These are phyloP conservation scores for Trichocladium uniseriatum DNA, from an alignment of 495 filamentous ascomycete species.

Conservation along the genomic window DNA sequence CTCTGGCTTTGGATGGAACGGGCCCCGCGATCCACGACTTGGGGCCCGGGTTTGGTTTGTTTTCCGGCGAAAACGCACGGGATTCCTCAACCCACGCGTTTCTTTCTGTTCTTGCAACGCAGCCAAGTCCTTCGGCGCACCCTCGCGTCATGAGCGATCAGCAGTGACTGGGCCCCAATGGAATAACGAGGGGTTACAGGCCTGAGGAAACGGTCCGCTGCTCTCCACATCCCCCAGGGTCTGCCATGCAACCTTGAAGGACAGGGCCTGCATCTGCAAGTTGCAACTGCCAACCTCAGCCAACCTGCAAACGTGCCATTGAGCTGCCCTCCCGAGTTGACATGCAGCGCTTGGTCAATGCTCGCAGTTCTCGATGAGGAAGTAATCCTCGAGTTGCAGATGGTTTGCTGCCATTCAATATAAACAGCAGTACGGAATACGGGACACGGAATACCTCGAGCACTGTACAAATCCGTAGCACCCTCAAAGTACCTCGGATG, in stretches of 20 bases:
- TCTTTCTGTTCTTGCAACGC: neutral
- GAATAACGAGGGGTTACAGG: conserved; percentile 4
- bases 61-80: no score
- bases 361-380: conserved; percentile 2
- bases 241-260: neutral
- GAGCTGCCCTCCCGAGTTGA: no score
- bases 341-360: neutral
- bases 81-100: conserved; percentile 2
- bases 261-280: no score
- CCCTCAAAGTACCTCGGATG: no score
- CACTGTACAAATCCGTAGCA: no score
- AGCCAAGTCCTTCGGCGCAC: neutral
- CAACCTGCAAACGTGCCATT: neutral
- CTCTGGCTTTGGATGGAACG: no score
- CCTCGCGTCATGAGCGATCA: neutral
- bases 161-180: neutral
- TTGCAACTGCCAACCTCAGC: neutral
- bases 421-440: neutral
- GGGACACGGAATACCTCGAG: neutral
- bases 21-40: no score
- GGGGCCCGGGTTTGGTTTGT: no score
- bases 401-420: conserved; percentile 3
- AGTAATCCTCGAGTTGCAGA: neutral
- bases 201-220: conserved; percentile 1
- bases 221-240: neutral